Conservation (phyloP, 31 red algal genomes). For the Porphyra umbilicalis region DNA sequence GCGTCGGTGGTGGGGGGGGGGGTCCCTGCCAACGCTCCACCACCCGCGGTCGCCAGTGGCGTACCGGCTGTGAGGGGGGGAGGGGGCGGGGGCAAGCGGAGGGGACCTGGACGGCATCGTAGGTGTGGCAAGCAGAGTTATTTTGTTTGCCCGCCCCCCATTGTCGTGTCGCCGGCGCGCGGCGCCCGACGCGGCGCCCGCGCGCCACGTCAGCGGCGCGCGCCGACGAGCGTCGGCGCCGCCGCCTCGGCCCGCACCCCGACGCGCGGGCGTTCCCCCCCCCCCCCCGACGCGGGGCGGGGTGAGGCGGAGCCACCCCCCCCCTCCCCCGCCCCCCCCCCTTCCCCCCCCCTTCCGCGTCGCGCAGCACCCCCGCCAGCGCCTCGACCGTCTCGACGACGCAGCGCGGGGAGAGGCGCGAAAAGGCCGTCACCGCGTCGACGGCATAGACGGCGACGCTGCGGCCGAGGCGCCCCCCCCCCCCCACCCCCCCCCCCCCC, state of each 20-base stretch:
- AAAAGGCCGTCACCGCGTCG: constrained; percentile 47
- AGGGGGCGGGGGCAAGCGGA: not conserved
- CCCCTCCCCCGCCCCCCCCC: not conserved
- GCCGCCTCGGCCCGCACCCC: not conserved
- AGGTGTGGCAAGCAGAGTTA: not conserved
- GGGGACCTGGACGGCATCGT: too few species aligned
- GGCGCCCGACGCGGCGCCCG: not conserved
- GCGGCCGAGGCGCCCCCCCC: not conserved
- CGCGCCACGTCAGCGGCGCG: not conserved
- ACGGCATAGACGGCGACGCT: constrained; percentile 17
- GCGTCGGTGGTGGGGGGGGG: not conserved
- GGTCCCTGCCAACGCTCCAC: not conserved
- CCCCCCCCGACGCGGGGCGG: not conserved
- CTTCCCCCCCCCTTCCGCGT: not conserved
- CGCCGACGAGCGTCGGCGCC: not conserved
- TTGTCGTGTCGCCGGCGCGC: not conserved
- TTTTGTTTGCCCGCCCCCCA: not conserved
- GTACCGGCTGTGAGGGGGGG: not conserved
- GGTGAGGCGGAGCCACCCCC: not conserved
- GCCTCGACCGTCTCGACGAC: constrained; percentile 31
- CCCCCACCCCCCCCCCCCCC: constrained; percentile 14
- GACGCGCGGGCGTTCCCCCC: not conserved
- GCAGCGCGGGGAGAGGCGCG: constrained; percentile 18
- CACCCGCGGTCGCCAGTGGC: not conserved
- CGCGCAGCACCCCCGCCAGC: constrained; percentile 27